Evolutionary conservation across 2,329 filamentous ascomycete species (phyloP).

Genomic region (Salinomyces thailandicus): DNA sequence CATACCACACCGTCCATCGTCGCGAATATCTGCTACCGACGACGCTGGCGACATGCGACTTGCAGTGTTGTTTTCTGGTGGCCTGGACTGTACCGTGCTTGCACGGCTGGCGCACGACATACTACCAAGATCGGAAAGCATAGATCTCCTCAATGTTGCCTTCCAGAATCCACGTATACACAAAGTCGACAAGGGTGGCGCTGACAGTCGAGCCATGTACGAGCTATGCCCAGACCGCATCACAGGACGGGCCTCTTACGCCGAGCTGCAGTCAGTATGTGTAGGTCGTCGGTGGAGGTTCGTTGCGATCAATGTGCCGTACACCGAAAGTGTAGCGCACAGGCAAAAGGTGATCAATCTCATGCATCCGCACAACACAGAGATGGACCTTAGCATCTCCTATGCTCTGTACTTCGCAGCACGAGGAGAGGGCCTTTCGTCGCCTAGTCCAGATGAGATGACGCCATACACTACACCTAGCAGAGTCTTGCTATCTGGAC

Average conservation of each 20-base stretch:
- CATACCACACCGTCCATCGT: constrained; percentile 43
- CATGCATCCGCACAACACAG: constrained; percentile 89
- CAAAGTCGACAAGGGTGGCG: constrained; percentile 20
- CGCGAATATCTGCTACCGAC: not conserved
- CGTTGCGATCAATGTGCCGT: constrained; percentile 74
- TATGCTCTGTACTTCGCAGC: constrained; percentile 92
- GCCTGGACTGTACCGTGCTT: constrained; percentile 82
- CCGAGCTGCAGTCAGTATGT: constrained; percentile 62
- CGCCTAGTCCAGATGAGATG: not conserved
- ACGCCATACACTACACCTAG: constrained; percentile 55
- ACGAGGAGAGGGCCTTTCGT: constrained; percentile 44
- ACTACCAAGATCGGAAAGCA: constrained; percentile 54
- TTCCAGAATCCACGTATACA: constrained; percentile 81
- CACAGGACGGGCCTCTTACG: constrained; percentile 69
- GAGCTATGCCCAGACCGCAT: constrained; percentile 83
- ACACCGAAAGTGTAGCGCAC: constrained; percentile 59
- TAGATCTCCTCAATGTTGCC: constrained; percentile 90
- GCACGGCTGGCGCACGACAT: constrained; percentile 72
- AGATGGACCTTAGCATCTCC: constrained; percentile 96
- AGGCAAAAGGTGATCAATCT: constrained; percentile 60
- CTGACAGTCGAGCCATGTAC: constrained; percentile 40
- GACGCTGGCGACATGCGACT: constrained; percentile 31
- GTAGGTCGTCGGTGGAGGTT: constrained; percentile 70
- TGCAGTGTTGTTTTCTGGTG: constrained; percentile 85
- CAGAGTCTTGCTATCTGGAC: constrained; percentile 76